Evolutionary conservation across 192 early-diverging fungal genomes (phyloP), one percentile per base, ranked within the genome.

Genomic region (Entomortierella parvispora): DNA sequence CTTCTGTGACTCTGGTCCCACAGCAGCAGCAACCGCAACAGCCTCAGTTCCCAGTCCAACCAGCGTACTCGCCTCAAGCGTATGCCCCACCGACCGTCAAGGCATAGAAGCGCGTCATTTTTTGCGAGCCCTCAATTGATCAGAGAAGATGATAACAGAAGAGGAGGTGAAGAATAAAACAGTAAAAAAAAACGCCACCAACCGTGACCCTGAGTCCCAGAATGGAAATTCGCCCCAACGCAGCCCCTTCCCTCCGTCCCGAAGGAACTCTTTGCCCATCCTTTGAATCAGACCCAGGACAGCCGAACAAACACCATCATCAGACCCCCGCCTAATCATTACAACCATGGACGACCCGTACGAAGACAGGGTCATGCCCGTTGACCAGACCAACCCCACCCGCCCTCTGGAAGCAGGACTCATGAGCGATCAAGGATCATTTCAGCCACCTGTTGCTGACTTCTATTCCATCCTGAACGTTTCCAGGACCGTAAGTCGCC

Each of bases 381-480:
- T 60, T 1, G 74, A 77, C 42, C 26, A 40, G 34, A n/a, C 28
- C 3, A 29, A 9, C 0, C 48, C 40, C 10, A 12, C 32, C 9
- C 20, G 25, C 25, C 40, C 18, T 28, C 46, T 58, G 26, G 44
- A 56, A 3, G 54, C 50, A 25, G 47, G 62, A 14, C 65, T 37
- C 44, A 25, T 67, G 37, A 32, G 47, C 25, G 64, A 75, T 56
- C 58, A 64, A 12, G 77, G 53, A 22, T 47, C 62, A 20, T 44
- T 47, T 26, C 61, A 58, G 17, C 82, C 84, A n/a, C 55, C 58
- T 25, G 50, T 68, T 26, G 59, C 64, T 3, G 90, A 91, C 71
- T 89, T 85, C 80, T 92, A 92, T 52, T 83, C 79, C 5, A 68
- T 88, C 43, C 81, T 93, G 45, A 93, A 91, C 68, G 80, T 93